Evolutionary conservation across 129 eudicot species (phyloP).

Genomic region (Flaveria robusta): DNA sequence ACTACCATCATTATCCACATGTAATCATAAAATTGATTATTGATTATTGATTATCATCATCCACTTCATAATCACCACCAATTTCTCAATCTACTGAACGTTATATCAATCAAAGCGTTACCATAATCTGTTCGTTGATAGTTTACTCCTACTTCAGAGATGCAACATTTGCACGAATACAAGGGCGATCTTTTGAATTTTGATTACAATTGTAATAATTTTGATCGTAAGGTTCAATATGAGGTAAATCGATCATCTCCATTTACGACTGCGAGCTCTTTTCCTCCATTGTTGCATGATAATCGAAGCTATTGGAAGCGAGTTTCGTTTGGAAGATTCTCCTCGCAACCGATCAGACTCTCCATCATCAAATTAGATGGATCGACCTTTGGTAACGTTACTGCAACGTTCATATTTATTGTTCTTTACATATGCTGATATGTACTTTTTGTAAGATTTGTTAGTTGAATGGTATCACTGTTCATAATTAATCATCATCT

Average conservation of each 20-base stretch:
- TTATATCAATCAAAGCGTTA: not conserved
- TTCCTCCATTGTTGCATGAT: slow-evolving; percentile 31
- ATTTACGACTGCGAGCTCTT: slow-evolving; percentile 19
- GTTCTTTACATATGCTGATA: too few relatives aligned
- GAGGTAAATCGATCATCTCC: slow-evolving; percentile 39
- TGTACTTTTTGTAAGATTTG: too few relatives aligned
- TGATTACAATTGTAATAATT: slow-evolving; percentile 10
- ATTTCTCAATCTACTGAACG: not conserved
- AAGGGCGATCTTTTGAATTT: not conserved
- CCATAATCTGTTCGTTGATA: not conserved
- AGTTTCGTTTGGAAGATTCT: slow-evolving; percentile 52
- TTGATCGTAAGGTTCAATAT: slow-evolving; percentile 19
- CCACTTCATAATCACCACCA: not conserved
- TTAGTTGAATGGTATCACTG: not conserved
- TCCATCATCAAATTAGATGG: slow-evolving; percentile 72
- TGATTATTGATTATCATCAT: not conserved
- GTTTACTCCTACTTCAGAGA: slow-evolving; percentile 11
- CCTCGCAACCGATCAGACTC: slow-evolving; percentile 57
- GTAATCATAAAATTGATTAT: not conserved
- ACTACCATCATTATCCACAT: slow-evolving; percentile 5
- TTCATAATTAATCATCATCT: not conserved
- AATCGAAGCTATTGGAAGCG: slow-evolving; percentile 48
- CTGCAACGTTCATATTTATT: not conserved
- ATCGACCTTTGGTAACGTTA: slow-evolving; percentile 60
- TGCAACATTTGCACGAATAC: slow-evolving; percentile 35